Evolutionary conservation across 176 grass and related monocot species (phyloP).

Genomic region (Carex pumila): DNA sequence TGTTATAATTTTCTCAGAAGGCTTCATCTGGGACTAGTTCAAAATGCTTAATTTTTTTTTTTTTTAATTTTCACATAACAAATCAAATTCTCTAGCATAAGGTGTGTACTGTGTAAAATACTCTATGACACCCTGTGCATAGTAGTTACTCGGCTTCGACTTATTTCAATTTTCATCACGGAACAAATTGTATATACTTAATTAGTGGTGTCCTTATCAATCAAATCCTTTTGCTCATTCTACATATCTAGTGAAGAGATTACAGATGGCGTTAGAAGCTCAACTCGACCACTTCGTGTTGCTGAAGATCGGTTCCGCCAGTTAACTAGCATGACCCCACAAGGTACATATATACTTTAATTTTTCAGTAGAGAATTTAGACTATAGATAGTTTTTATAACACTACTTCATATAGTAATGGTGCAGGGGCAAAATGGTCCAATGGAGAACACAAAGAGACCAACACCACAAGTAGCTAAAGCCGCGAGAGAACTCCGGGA

Average conservation of each 20-base stretch:
- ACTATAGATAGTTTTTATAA: constrained; percentile 13
- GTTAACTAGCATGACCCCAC: constrained; percentile 11
- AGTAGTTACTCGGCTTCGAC: neutral
- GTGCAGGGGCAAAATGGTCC: constrained; percentile 18
- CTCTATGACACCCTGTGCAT: neutral
- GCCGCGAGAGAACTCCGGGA: constrained; percentile 48
- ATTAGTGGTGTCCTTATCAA: neutral
- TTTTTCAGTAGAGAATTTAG: neutral
- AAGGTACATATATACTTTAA: constrained; percentile 25
- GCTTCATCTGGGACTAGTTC: neutral
- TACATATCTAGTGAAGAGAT: constrained; percentile 51
- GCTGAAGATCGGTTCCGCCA: constrained; percentile 43
- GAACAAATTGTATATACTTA: neutral
- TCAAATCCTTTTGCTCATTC: neutral
- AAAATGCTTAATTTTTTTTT: neutral
- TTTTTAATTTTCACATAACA: neutral
- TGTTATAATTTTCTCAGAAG: neutral
- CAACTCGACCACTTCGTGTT: constrained; percentile 44
- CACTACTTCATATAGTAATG: constrained; percentile 32
- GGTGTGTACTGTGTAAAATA: neutral
- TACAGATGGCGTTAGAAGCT: constrained; percentile 43
- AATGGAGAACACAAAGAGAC: constrained; percentile 18
- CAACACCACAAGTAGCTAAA: constrained; percentile 36
- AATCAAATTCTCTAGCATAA: neutral
- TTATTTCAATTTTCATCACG: neutral